Percentiles rank a stretch among this genome's conserved stretches.
Conservation (phyloP, 106 monocot genomes). For the Xerophyta viscosa region DNA sequence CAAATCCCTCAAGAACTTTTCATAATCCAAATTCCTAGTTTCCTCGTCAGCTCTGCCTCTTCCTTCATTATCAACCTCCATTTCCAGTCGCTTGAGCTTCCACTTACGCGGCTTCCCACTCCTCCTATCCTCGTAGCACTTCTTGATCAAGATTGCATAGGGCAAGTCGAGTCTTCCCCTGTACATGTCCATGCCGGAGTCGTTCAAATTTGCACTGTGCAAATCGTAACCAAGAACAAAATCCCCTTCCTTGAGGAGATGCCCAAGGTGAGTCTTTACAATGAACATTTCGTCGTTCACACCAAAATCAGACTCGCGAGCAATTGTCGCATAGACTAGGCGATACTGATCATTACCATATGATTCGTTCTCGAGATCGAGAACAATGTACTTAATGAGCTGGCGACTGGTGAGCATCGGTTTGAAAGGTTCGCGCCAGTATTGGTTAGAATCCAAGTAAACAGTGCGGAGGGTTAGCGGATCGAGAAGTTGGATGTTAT, state of each 20-base stretch:
- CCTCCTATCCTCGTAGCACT: slow-evolving; percentile 73
- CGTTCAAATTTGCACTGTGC: slow-evolving; percentile 62
- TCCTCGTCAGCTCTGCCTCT: slow-evolving; percentile 42
- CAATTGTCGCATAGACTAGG: slow-evolving; percentile 53
- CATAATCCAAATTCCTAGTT: slow-evolving; percentile 63
- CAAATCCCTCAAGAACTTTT: slow-evolving; percentile 61
- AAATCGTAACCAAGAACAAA: slow-evolving; percentile 81
- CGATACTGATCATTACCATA: slow-evolving; percentile 36
- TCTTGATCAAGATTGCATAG: slow-evolving; percentile 65
- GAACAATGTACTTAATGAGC: slow-evolving; percentile 51
- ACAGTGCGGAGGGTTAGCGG: slow-evolving; percentile 32
- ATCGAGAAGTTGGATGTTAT: slow-evolving; percentile 28
- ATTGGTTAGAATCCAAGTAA: slow-evolving; percentile 39
- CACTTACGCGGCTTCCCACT: slow-evolving; percentile 48
- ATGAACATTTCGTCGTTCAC: slow-evolving; percentile 50
- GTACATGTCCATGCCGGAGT: slow-evolving; percentile 57
- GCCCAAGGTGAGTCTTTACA: slow-evolving; percentile 68
- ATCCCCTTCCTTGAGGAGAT: slow-evolving; percentile 64
- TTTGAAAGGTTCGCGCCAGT: slow-evolving; percentile 45
- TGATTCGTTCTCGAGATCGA: slow-evolving; percentile 29
- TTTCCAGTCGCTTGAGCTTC: slow-evolving; percentile 70
- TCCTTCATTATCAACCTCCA: slow-evolving; percentile 42
- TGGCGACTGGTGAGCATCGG: slow-evolving; percentile 38
- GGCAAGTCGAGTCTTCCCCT: slow-evolving; percentile 39
- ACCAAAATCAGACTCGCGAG: slow-evolving; percentile 70